A percentile compares a stretch with the other conserved stretches of the same genome.
phyloP scores from a whole-genome alignment of 2,329 filamentous ascomycete species.

The Helicocarpus griseus region DNA sequence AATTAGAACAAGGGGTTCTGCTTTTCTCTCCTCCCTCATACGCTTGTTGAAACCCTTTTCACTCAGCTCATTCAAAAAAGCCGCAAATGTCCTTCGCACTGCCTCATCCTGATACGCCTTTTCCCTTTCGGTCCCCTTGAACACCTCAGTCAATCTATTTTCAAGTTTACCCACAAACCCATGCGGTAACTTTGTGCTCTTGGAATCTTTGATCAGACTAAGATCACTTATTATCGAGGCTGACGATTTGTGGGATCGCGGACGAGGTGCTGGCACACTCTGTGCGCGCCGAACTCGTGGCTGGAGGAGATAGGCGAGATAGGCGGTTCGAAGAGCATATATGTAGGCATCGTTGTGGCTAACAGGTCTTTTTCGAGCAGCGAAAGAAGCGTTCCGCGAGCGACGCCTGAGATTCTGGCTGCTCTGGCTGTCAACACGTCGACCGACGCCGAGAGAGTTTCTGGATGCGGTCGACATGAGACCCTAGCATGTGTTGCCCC shows the following conservation, averaged over 20 bases:
- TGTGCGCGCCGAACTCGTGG: conserved; percentile 83
- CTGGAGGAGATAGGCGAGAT: conserved; percentile 85
- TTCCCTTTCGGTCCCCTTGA: conserved; percentile 71
- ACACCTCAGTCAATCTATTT: conserved; percentile 69
- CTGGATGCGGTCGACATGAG: conserved; percentile 39
- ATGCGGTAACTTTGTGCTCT: conserved; percentile 61
- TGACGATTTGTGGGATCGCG: conserved; percentile 58
- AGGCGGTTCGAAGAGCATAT: conserved; percentile 82
- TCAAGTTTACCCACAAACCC: conserved; percentile 61
- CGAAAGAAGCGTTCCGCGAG: conserved; percentile 35
- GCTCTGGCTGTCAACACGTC: conserved; percentile 34
- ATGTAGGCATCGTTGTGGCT: conserved; percentile 72
- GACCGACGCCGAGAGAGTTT: conserved; percentile 36
- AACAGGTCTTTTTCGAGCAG: conserved; percentile 33
- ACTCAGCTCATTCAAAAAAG: conserved; percentile 88
- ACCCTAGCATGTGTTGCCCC: conserved; percentile 3
- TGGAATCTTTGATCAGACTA: conserved; percentile 54
- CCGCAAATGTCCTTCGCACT: conserved; percentile 88
- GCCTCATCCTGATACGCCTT: conserved; percentile 84
- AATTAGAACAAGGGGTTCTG: conserved; percentile 87
- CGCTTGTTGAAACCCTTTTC: conserved; percentile 78
- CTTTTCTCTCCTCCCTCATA: conserved; percentile 86
- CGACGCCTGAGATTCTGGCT: conserved; percentile 34
- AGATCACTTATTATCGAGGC: conserved; percentile 81
- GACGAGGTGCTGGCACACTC: conserved; percentile 59